These are phyloP conservation scores for Sporothrix curviconia DNA, from an alignment of 2,329 filamentous ascomycete species.

Conservation along the genomic window DNA sequence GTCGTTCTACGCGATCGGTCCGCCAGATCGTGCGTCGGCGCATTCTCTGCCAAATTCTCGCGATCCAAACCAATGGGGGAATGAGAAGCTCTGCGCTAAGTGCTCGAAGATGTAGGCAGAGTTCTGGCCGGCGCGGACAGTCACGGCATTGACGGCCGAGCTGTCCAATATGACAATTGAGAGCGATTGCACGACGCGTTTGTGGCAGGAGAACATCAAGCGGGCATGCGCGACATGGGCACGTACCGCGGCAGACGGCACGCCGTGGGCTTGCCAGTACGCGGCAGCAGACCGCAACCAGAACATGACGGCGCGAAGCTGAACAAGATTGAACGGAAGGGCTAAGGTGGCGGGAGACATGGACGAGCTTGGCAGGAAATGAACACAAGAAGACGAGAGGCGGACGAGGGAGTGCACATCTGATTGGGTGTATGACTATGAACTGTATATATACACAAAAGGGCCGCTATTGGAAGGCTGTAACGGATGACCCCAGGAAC, in stretches of 20 bases:
- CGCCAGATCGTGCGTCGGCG: no score
- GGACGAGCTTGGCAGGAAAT: slow-evolving; percentile 1
- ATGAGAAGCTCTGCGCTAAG: no score
- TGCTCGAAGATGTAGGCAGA: slow-evolving; percentile 74
- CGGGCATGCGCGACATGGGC: slow-evolving; percentile 84
- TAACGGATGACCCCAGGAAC: neutral
- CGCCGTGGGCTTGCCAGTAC: slow-evolving; percentile 84
- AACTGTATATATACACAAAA: neutral
- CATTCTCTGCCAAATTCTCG: slow-evolving; percentile 76
- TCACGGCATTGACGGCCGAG: slow-evolving; percentile 76
- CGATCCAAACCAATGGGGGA: slow-evolving; percentile 89
- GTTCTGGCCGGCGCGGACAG: slow-evolving; percentile 64
- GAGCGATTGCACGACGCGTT: slow-evolving; percentile 73
- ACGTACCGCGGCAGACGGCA: slow-evolving; percentile 83
- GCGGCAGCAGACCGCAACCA: slow-evolving; percentile 88
- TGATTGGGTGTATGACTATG: no score
- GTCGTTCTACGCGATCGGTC: slow-evolving; percentile 80
- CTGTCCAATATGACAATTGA: slow-evolving; percentile 90
- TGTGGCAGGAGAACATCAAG: slow-evolving; percentile 76
- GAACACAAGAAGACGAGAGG: no score
- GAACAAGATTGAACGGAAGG: slow-evolving; percentile 49
- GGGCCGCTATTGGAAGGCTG: neutral
- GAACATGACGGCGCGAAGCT: slow-evolving; percentile 55
- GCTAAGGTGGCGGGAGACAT: slow-evolving; percentile 23
- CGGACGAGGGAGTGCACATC: no score